Evolutionary conservation across 208 protist species (phyloP), one percentile per base, ranked within the genome.

Genomic region (Crithidia fasciculata): DNA sequence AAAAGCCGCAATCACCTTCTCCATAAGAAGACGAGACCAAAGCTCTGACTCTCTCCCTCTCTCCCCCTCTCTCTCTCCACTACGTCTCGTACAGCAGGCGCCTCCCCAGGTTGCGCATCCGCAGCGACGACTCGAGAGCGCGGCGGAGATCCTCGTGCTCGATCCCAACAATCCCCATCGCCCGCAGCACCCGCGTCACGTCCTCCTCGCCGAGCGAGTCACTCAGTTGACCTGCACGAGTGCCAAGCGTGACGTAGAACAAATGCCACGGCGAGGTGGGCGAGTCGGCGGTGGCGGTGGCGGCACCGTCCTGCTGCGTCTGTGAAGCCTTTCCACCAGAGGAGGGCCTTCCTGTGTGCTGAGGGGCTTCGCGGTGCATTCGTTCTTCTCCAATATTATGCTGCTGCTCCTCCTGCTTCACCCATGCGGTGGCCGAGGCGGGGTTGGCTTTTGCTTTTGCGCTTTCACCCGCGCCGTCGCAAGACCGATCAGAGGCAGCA

Each of bases 51-150:
- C 18, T 40, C 19, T 5, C 9, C 28, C 9, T 55, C 36, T 40
- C 19, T 49, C 28, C 8, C 36, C 8, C 36, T 8, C 3, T 8
- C 9, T 5, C n/a, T 28, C 28, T 28, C 28, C 28, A 28, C 28
- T 59, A 70, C 18, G 68, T 69, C 13, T 80, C 64, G 41, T 80
- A 79, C 0, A 87, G 57, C 19, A 74, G 28, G 5, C 80, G 74
- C 4, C 75, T 45, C 2, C 68, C 59, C 39, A 95, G 41, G 19
- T 63, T 70, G n/a, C 82, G 80, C 81, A 92, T 77, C 0, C 90
- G 87, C 61, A 92, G 71, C 7, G 74, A 83, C 10, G 90, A 92
- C 81, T 84, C 83, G 50, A 95, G 64, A 19, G 85, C 83, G 39
- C 58, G 52, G 8, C 85, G 85, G 50, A 95, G 78, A 15, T 70